Evolutionary conservation across 768 basidiomycete genomes (phyloP), one percentile per base, ranked within the genome.

Genomic region (Lenzites betulinus): DNA sequence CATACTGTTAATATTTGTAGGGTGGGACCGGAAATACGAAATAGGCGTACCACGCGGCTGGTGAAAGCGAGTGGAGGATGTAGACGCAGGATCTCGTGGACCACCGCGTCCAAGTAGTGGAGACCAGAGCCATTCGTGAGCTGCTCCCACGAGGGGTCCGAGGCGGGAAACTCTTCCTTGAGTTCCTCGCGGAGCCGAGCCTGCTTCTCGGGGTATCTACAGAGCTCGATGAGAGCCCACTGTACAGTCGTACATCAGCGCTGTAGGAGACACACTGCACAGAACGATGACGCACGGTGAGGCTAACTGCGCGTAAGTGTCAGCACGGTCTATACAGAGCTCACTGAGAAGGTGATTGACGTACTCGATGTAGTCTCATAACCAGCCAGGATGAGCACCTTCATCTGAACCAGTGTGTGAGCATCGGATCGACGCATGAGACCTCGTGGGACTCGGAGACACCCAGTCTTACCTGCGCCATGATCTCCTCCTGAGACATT

Each of bases 201-300:
- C 67, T 87, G 86, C 15, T 76, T 73, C 26, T 79, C 75, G 0
- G 71, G 76, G 46, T 81, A 69, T 36, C 71, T 75, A 7, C 75
- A 75, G 1, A 87, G 78, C 65, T 86, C 85, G 33, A 86, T 81
- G 0, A 87, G 72, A 2, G 83, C 81, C 83, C 85, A 87, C 73
- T 75, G 54, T 3, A n/a, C 38, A 16, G 2, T 16, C n/a, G 23
- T 49, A 15, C 51, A 55, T 43, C 1, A 43, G 18, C 15, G 35
- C 1, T 20, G 20, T 9, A 23, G 6, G 33, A 25, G 22, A 18
- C n/a, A n/a, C n/a, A n/a, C 11, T 16, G 18, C 16, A 2, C 1
- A 8, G 5, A 8, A 1, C 26, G n/a, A 15, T 22, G 2, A 39
- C 63, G 42, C 23, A 67, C 66, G 41, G 66, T 67, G 38, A 67